Conservation (phyloP, 306 rosid genomes). For the Pterocarpus macrocarpus region DNA sequence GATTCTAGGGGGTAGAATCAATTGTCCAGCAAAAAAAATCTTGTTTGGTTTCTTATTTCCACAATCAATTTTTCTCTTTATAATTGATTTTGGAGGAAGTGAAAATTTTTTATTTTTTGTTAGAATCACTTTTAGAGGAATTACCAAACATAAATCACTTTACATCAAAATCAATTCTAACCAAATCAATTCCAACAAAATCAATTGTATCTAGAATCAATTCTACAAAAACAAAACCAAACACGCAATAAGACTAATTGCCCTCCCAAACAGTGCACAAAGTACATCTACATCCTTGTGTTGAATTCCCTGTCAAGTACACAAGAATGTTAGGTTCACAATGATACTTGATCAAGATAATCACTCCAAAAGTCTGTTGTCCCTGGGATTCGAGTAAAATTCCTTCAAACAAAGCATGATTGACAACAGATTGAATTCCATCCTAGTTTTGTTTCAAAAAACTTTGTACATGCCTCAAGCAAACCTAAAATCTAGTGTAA, state of each 20-base stretch:
- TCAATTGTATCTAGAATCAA: too few species aligned
- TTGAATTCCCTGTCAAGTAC: conserved; percentile 76
- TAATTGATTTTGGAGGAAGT: too few species aligned
- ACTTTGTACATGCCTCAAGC: conserved; percentile 79
- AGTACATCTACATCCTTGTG: conserved; percentile 75
- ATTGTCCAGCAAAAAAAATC: too few species aligned
- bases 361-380: conserved; percentile 91
- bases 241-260: conserved; percentile 61
- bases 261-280: conserved; percentile 89
- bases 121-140: too few species aligned
- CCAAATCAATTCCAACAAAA: too few species aligned
- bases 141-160: too few species aligned
- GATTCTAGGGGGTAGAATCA: too few species aligned
- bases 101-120: too few species aligned
- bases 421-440: conserved; percentile 62
- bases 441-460: conserved; percentile 71
- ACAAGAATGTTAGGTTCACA: conserved; percentile 34
- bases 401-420: conserved; percentile 84
- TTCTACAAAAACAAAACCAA: too few species aligned
- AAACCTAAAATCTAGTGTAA: conserved; percentile 64
- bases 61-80: too few species aligned
- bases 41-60: too few species aligned
- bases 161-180: too few species aligned
- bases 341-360: conserved; percentile 91
- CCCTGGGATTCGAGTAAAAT: conserved; percentile 78